phyloP scores from a whole-genome alignment of 768 basidiomycete genomes.

The Solioccasus polychromus region DNA sequence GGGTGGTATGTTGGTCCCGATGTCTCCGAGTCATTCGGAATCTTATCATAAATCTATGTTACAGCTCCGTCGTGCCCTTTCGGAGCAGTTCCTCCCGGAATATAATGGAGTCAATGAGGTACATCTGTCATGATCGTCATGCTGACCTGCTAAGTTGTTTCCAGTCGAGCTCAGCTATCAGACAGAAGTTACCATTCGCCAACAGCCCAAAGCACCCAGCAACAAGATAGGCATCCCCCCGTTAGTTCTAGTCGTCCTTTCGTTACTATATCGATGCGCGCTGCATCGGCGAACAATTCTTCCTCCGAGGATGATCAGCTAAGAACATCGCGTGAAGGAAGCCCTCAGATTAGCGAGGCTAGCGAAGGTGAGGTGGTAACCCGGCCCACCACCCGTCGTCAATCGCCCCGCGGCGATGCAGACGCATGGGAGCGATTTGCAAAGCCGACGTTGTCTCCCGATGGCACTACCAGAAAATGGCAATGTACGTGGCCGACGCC shows the following conservation, averaged over 20 bases:
- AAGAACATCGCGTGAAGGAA: conserved; percentile 28
- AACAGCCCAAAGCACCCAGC: conserved; percentile 9
- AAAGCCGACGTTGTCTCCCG: conserved; percentile 30
- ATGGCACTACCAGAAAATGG: conserved; percentile 37
- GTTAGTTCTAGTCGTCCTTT: conserved; percentile 8
- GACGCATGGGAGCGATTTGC: conserved; percentile 36
- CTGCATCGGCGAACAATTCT: conserved; percentile 17
- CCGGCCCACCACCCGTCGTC: conserved; percentile 20
- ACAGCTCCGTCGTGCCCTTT: conserved; percentile 16
- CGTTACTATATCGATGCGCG: conserved; percentile 9
- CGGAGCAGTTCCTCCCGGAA: conserved; percentile 15
- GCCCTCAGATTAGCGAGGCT: conserved; percentile 30
- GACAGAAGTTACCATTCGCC: conserved; percentile 15
- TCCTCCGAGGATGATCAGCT: conserved; percentile 31
- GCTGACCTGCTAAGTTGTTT: conserved; percentile 9
- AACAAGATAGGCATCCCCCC: conserved; percentile 10
- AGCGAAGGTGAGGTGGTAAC: conserved; percentile 23
- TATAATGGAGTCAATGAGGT: conserved; percentile 29
- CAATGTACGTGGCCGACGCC: conserved; percentile 41
- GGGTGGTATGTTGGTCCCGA: conserved; percentile 19
- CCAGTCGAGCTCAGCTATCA: conserved; percentile 22
- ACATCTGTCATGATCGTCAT: conserved; percentile 4
- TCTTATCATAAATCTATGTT: conserved; percentile 10
- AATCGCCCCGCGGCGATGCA: conserved; percentile 25
- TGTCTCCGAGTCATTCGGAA: not conserved